Percentiles rank a stretch among this genome's conserved stretches.
Conservation (phyloP, 2,329 filamentous ascomycete genomes). For the Bertia moriformis region DNA sequence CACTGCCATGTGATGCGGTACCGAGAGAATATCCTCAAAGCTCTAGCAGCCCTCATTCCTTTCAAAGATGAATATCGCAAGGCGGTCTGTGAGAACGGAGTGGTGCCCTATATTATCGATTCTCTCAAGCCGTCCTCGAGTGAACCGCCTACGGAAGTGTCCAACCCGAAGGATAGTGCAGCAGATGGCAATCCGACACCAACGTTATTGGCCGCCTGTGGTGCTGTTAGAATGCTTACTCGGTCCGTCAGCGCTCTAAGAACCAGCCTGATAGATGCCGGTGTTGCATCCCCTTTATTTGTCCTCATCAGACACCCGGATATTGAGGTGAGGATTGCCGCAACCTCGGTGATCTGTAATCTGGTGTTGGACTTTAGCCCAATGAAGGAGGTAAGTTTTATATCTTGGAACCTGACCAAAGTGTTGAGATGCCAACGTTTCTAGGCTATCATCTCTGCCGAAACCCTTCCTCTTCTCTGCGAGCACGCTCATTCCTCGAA, state of each 20-base stretch:
- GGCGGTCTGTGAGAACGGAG: constrained; percentile 66
- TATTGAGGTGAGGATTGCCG: constrained; percentile 69
- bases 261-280: constrained; percentile 76
- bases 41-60: constrained; percentile 66
- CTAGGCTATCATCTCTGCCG: constrained; percentile 57
- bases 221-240: constrained; percentile 66
- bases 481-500: constrained; percentile 72
- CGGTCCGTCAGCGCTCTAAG: constrained; percentile 72
- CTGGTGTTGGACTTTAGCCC: constrained; percentile 79
- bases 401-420: no score
- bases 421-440: constrained; percentile 5
- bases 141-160: constrained; percentile 19
- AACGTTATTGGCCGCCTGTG: constrained; percentile 75
- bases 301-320: constrained; percentile 61
- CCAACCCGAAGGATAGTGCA: constrained; percentile 23
- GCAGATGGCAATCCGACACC: constrained; percentile 47
- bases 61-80: constrained; percentile 77
- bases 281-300: constrained; percentile 65
- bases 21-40: constrained; percentile 62
- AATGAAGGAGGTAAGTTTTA: constrained; percentile 62
- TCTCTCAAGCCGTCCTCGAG: constrained; percentile 35
- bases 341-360: constrained; percentile 73
- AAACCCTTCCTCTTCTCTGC: constrained; percentile 64
- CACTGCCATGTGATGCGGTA: constrained; percentile 59
- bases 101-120: constrained; percentile 68